Evolutionary conservation across 495 filamentous ascomycete species (phyloP), one percentile per base, ranked within the genome.

Genomic region (Tuber melanosporum): DNA sequence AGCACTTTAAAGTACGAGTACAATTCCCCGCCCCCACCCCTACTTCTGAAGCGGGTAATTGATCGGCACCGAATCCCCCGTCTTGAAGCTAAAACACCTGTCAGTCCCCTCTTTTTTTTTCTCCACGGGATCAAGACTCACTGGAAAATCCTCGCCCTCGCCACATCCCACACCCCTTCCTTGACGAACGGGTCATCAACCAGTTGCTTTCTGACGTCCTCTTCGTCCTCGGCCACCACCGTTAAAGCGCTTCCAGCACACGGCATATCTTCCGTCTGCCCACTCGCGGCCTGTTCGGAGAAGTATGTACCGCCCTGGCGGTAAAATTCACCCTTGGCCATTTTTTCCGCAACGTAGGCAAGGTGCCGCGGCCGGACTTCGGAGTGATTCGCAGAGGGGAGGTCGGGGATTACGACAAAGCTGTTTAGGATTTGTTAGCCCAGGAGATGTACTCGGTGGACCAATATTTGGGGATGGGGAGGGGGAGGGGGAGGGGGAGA

Each of bases 81-180:
- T 36, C 57, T 66, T 66, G 57, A 66, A 66, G 57, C 57, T 66
- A 6, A 1, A 17, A 3, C 10, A 36, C 26, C 74, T 20, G n/a
- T 57, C 44, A 76, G 70, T 49, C 12, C 3, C 44, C 12, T 42
- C 5, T 8, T 26, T 46, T 6, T 57, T 19, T 7, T 2, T 45
- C 19, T 46, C 17, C 12, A 10, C 17, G 17, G 22, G 19, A 74
- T 32, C 7, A 47, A 22, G 32, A 74, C 75, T 69, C 62, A 77
- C 75, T 39, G 72, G 72, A 77, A 74, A 32, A 77, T 75, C 43
- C 74, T 73, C 14, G 76, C 90, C 81, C 91, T 93, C 26, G 91
- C 88, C 74, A 90, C 85, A 88, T 97, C 92, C 94, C 94, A 97
- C 10, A 97, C 92, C 0, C 88, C 92, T n/a, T 77, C 83, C 74